phyloP scores from a whole-genome alignment of 257 asterid species.

The Linaria vulgaris region DNA sequence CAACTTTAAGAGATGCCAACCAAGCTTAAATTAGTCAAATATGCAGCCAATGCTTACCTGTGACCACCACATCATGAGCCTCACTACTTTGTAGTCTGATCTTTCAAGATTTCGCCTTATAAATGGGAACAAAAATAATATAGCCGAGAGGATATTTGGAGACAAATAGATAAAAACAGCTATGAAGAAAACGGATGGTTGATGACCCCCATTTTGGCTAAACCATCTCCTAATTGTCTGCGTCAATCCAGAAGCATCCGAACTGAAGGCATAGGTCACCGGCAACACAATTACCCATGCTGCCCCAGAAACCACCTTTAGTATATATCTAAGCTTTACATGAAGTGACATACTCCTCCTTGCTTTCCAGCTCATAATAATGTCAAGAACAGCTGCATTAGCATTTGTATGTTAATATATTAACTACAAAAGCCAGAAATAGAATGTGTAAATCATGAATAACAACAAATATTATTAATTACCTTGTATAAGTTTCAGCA shows the following conservation, averaged over 20 bases:
- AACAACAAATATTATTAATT: constrained; percentile 9
- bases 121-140: constrained; percentile 75
- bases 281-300: constrained; percentile 87
- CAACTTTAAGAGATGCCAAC: constrained; percentile 11
- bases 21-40: constrained; percentile 23
- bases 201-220: constrained; percentile 67
- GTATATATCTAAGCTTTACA: constrained; percentile 82
- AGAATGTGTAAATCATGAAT: background rate
- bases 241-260: constrained; percentile 76
- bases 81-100: constrained; percentile 77
- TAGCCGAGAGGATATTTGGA: constrained; percentile 87
- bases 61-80: constrained; percentile 99
- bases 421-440: constrained; percentile 1
- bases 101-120: constrained; percentile 85
- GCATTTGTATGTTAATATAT: constrained; percentile 8
- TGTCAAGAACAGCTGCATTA: constrained; percentile 73
- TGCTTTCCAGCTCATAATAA: constrained; percentile 83
- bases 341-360: constrained; percentile 80
- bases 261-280: constrained; percentile 90
- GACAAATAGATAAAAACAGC: constrained; percentile 83
- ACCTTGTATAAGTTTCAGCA: constrained; percentile 86
- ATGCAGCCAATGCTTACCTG: constrained; percentile 54
- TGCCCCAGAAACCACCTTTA: constrained; percentile 77
- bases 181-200: constrained; percentile 78
- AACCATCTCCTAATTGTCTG: constrained; percentile 81